Evolutionary conservation across 2,329 filamentous ascomycete species (phyloP).

Genomic region (Penicillium rolfsii): DNA sequence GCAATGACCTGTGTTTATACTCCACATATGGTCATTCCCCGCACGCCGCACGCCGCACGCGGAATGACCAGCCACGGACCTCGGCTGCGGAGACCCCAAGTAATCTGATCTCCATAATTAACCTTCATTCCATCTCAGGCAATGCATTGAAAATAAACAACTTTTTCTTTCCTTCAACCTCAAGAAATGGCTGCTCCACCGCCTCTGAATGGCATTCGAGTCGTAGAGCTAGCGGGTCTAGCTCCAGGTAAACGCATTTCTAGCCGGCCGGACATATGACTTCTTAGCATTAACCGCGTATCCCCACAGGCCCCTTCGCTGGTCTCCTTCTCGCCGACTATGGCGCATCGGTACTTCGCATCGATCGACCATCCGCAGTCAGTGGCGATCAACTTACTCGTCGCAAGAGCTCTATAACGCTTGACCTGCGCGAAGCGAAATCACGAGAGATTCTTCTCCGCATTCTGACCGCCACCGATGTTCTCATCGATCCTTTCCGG

Average conservation of each 20-base stretch:
- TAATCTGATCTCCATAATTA: not conserved
- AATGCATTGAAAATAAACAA: not conserved
- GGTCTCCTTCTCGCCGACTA: slow-evolving; percentile 88
- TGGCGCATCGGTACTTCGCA: slow-evolving; percentile 81
- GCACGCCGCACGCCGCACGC: slow-evolving; percentile 7
- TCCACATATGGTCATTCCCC: slow-evolving; percentile 10
- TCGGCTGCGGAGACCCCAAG: slow-evolving; percentile 19
- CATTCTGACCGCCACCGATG: slow-evolving; percentile 67
- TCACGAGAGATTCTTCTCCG: slow-evolving; percentile 69
- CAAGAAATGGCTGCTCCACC: slow-evolving; percentile 29
- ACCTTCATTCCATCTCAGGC: not conserved
- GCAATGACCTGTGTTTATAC: not conserved
- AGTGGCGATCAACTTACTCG: slow-evolving; percentile 75
- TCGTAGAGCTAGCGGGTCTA: slow-evolving; percentile 68
- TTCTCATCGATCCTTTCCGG: slow-evolving; percentile 91
- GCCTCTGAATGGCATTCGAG: slow-evolving; percentile 62
- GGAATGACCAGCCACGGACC: slow-evolving; percentile 12
- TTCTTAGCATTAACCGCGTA: slow-evolving; percentile 10
- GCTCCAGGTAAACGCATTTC: slow-evolving; percentile 59
- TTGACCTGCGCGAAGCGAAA: slow-evolving; percentile 72
- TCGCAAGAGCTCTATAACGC: slow-evolving; percentile 76
- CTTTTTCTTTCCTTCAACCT: not conserved
- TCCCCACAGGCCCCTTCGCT: slow-evolving; percentile 74
- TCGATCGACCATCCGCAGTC: slow-evolving; percentile 66
- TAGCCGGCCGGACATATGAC: not conserved